Evolutionary conservation across 148 eudicot genomes (phyloP), one percentile per base, ranked within the genome.

Genomic region (Camellia japonica): DNA sequence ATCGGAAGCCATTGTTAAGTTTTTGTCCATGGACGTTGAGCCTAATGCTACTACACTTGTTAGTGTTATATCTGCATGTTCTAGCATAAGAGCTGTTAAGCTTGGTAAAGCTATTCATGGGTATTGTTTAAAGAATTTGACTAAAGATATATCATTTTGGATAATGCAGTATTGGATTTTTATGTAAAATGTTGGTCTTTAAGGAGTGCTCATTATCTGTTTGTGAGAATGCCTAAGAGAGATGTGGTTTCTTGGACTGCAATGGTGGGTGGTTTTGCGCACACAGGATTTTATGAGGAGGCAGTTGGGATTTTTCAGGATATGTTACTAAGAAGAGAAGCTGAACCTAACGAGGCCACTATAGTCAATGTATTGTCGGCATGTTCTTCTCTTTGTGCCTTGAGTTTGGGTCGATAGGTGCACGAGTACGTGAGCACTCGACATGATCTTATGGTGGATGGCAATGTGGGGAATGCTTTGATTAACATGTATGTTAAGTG

Each of bases 211-310:
- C 75, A 54, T 0, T n/a, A 78, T 6, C 64, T 78, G 66, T 78
- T 78, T 78, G 75, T 38, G 14, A 20, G 43, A 1, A 69, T 78
- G 74, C 43, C 72, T 44, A 42, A 44, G 11, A 69, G 81, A 58
- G 81, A 78, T 58, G 81, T 78, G 43, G 55, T 78, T 68, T 55
- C 74, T 68, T 78, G 81, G 81, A 78, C 66, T 56, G 55, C 54
- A 5, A 78, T 78, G 74, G 67, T 78, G 74, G 75, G 81, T 69
- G 74, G 81, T 51, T 69, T 15, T 16, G 74, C 19, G 2, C 18
- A n/a, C 19, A 43, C 68, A 47, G 75, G 75, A 5, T 70, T 79
- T 69, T 69, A 6, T 59, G 81, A 69, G 2, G 38, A 41, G 3
- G 68, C 81, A 16, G 10, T 23, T 23, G 23, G 23, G 23, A 23